Conservation (phyloP, 768 basidiomycete species). For the Amanita rimosa region DNA sequence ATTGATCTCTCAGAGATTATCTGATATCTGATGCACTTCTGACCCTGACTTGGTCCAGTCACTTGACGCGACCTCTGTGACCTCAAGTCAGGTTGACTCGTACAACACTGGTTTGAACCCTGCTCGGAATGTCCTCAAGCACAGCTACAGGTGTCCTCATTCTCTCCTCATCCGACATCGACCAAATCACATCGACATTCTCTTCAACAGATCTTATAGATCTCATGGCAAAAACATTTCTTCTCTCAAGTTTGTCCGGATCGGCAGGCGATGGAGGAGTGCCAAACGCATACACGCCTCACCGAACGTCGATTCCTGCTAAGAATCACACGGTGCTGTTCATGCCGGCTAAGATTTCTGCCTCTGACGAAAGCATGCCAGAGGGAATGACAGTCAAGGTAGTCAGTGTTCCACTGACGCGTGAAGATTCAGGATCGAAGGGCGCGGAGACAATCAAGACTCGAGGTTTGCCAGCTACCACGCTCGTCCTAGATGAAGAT, state of each 20-base stretch:
- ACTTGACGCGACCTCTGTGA: too few species aligned
- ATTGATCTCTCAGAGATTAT: too few species aligned
- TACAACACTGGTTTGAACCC: too few species aligned
- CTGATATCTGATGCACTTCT: too few species aligned
- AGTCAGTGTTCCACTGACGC: slow-evolving; percentile 53
- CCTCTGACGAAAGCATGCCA: neutral
- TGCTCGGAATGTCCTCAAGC: too few species aligned
- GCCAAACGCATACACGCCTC: slow-evolving; percentile 32
- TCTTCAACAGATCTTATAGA: slow-evolving; percentile 31
- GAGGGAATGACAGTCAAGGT: slow-evolving; percentile 64
- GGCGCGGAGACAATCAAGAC: neutral
- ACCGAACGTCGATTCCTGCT: slow-evolving; percentile 44
- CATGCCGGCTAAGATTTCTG: slow-evolving; percentile 66
- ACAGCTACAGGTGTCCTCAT: slow-evolving; percentile 28
- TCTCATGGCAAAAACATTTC: slow-evolving; percentile 52
- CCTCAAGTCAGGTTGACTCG: too few species aligned
- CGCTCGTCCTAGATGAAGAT: slow-evolving; percentile 60
- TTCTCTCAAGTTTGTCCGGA: slow-evolving; percentile 22
- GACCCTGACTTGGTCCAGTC: too few species aligned
- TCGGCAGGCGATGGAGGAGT: slow-evolving; percentile 1
- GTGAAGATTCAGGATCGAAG: slow-evolving; percentile 18
- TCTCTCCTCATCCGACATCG: slow-evolving; percentile 51
- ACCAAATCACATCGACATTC: slow-evolving; percentile 32
- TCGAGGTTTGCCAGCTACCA: slow-evolving; percentile 65
- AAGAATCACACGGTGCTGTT: slow-evolving; percentile 54